Base-by-base conservation (phyloP, 768 basidiomycete species). In the Hydnum rufescens region DNA sequence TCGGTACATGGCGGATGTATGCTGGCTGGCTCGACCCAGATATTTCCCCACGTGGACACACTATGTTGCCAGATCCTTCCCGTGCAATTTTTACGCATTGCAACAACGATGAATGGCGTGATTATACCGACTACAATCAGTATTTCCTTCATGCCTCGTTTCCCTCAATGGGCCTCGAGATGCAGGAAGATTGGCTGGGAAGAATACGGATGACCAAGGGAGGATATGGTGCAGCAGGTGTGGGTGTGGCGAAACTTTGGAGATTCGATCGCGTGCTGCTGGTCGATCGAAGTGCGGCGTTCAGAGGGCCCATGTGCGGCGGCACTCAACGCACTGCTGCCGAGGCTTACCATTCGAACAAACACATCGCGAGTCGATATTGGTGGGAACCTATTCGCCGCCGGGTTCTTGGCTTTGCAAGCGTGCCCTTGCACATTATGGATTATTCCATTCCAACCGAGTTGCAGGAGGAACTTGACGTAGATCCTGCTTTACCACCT, bases 371-470 rank as follows among this genome's bases (percentile, higher is more conserved):
- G 53, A 60, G 54, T 52, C 53, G 26, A 62, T 61, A 71, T 42
- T 89, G 83, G 83, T 90, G 85, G 84, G 77, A 78, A 60, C 75
- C 79, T n/a, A 61, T 89, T 22, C 68, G 80, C 31, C 63, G 71
- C 32, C 73, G 73, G 2, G 72, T 88, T 28, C 72, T 82, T 65
- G 67, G 74, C 49, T 86, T 82, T 57, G 77, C 79, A 0, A 78
- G 82, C 2, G 71, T 70, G 1, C 60, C 60, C 0, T 58, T 63
- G 32, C 53, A 54, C 29, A 61, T 64, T 51, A 55, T 59, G 55
- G 58, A 61, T 49, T 32, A 47, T 28, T 13, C 44, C 25, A 39
- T 39, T 39, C 36, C 36, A 13, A 28, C 44, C 13, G 44, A 25
- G 26, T 25, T 47, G 13, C 36, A 22, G 13, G 36, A 39, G 36